Conservation (phyloP, 2,329 filamentous ascomycete species). For the Hirsutella thompsonii region DNA sequence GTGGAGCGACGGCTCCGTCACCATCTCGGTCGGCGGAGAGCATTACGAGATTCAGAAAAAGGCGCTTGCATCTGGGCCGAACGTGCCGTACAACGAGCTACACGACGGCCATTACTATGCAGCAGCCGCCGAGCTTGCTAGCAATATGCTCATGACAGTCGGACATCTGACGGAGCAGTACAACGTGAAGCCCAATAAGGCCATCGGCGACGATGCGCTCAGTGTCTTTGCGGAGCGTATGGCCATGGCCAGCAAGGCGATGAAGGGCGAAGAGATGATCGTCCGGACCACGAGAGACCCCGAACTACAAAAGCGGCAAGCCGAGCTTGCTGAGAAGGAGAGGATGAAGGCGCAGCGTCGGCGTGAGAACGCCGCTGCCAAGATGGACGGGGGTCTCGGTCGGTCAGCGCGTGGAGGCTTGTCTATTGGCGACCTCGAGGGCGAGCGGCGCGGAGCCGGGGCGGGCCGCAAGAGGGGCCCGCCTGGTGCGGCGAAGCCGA, state of each 20-base stretch:
- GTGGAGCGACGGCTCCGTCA: constrained; percentile 71
- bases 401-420: constrained; percentile 42
- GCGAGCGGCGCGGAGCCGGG: constrained; percentile 45
- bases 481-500: constrained; percentile 34
- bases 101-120: constrained; percentile 68
- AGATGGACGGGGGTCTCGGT: constrained; percentile 45
- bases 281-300: constrained; percentile 61
- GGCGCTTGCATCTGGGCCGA: constrained; percentile 47
- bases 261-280: constrained; percentile 48
- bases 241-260: constrained; percentile 46
- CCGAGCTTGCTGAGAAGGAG: constrained; percentile 64
- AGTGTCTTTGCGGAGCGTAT: constrained; percentile 55
- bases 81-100: constrained; percentile 49
- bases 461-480: constrained; percentile 40
- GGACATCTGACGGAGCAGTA: constrained; percentile 66
- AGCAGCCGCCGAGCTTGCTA: constrained; percentile 55
- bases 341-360: constrained; percentile 52
- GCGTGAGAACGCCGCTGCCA: constrained; percentile 53
- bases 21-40: constrained; percentile 59
- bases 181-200: constrained; percentile 53
- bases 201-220: constrained; percentile 58
- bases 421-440: constrained; percentile 59
- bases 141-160: constrained; percentile 56
- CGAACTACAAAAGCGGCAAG: constrained; percentile 60
- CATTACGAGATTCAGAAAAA: constrained; percentile 67